phyloP scores from a whole-genome alignment of 345 rosid genomes.

The Cardamine occulta region DNA sequence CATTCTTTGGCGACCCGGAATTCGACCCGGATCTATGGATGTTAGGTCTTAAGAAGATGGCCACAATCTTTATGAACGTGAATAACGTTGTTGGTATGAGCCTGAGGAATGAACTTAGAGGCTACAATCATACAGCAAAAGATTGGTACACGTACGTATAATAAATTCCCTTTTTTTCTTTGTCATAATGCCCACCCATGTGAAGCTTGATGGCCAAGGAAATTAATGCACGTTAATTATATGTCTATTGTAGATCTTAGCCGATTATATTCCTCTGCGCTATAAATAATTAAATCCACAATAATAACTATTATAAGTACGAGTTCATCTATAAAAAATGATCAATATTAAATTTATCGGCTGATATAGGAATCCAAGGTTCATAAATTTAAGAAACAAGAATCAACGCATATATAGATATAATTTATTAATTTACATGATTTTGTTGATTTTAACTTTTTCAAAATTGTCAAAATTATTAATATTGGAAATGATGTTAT shows the following conservation, averaged over 20 bases:
- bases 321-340: not conserved
- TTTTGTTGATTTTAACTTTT: conserved; percentile 1
- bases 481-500: no score
- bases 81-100: conserved; percentile 83
- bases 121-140: conserved; percentile 54
- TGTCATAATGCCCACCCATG: conserved; percentile 33
- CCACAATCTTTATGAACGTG: conserved; percentile 64
- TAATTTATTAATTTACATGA: not conserved
- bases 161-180: not conserved
- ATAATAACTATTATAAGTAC: not conserved
- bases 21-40: conserved; percentile 81
- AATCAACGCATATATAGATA: conserved; percentile 12
- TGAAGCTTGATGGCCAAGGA: conserved; percentile 34
- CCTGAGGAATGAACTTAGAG: conserved; percentile 88
- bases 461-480: not conserved
- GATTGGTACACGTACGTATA: conserved; percentile 81
- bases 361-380: conserved; percentile 37
- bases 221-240: conserved; percentile 32
- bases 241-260: conserved; percentile 21
- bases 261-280: conserved; percentile 26
- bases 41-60: conserved; percentile 67
- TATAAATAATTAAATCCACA: conserved; percentile 17
- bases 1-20: conserved; percentile 78
- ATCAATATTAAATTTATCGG: conserved; percentile 7
- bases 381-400: conserved; percentile 11